Conservation (phyloP, 2,329 filamentous ascomycete species). For the Colletotrichum lentis region DNA sequence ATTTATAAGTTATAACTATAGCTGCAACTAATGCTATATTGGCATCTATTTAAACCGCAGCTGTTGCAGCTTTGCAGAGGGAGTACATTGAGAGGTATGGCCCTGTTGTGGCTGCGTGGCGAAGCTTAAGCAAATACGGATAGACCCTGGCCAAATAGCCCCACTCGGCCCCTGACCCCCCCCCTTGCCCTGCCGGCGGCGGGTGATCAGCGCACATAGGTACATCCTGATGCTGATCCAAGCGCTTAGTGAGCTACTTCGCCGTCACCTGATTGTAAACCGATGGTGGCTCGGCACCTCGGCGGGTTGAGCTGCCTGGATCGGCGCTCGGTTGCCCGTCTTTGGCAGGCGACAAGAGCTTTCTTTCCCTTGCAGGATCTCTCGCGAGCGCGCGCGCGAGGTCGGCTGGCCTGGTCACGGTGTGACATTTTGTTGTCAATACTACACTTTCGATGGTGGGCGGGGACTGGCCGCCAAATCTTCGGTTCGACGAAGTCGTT, state of each 20-base stretch:
- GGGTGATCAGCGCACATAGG: not conserved
- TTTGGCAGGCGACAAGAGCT: slow-evolving; percentile 28
- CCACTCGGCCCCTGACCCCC: no score
- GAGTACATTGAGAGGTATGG: no score
- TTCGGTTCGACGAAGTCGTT: not conserved
- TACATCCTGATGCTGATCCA: not conserved
- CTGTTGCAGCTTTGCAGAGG: no score
- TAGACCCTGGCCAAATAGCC: no score
- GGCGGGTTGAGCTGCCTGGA: not conserved
- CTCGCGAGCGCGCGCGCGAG: not conserved
- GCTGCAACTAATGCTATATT: no score
- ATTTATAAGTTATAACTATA: no score
- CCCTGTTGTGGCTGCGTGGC: no score
- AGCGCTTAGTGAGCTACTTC: not conserved
- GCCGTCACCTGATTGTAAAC: not conserved
- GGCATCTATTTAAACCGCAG: no score
- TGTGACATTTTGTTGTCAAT: not conserved
- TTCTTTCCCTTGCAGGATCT: not conserved
- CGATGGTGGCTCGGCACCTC: not conserved
- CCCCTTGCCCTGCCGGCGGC: not conserved
- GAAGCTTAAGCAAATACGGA: no score
- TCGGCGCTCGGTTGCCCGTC: slow-evolving; percentile 26
- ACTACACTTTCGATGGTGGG: slow-evolving; percentile 12
- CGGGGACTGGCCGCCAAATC: slow-evolving; percentile 9
- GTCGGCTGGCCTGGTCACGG: not conserved